Conservation (phyloP, 164 flowering plant species). For the Euptelea pleiosperma region DNA sequence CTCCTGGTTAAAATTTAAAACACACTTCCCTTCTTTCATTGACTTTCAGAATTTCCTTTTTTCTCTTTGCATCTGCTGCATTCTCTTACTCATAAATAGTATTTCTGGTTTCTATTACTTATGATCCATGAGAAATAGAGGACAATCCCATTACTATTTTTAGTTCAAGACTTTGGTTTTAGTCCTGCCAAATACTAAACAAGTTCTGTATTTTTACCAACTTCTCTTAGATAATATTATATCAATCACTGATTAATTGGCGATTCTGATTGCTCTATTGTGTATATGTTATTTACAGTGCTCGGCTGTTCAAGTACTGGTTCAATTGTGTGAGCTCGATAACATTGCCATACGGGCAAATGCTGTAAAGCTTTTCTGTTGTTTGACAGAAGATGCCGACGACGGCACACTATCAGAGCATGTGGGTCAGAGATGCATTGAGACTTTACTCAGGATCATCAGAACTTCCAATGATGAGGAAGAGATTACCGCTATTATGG, state of each 20-base stretch:
- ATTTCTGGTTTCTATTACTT: neutral
- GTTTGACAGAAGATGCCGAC: slow-evolving; percentile 44
- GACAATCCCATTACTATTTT: neutral
- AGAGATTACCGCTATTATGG: slow-evolving; percentile 56
- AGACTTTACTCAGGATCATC: slow-evolving; percentile 40
- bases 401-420: slow-evolving; percentile 37
- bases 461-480: slow-evolving; percentile 40
- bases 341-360: slow-evolving; percentile 37
- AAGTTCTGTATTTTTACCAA: neutral
- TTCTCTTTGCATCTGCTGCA: neutral
- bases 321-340: slow-evolving; percentile 47
- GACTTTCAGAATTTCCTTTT: too few species aligned
- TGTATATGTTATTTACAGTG: slow-evolving; percentile 28
- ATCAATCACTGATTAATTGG: neutral
- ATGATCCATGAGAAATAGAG: neutral
- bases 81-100: neutral
- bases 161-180: neutral
- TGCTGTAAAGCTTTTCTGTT: slow-evolving; percentile 54
- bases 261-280: slow-evolving; percentile 5
- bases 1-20: too few species aligned
- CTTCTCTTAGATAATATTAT: too few species aligned
- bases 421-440: slow-evolving; percentile 38
- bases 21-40: too few species aligned
- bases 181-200: neutral
- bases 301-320: slow-evolving; percentile 44